phyloP scores from a whole-genome alignment of 208 protist genomes.

The Tritrichomonas musculus region DNA sequence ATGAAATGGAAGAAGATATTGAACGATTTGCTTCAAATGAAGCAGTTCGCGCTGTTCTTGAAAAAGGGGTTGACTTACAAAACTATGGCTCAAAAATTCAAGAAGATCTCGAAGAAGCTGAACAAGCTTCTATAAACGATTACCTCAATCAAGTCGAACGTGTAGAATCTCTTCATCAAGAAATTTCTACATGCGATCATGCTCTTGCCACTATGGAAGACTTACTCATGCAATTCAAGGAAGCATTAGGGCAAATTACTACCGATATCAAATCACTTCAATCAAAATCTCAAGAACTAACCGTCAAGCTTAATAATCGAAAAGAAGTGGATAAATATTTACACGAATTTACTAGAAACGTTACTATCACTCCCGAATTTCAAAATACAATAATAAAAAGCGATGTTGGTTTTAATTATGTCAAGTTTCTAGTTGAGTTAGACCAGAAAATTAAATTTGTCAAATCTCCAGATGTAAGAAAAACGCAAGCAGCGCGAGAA shows the following conservation, averaged over 20 bases:
- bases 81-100: not conserved
- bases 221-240: not conserved
- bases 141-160: not conserved
- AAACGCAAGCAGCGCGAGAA: not conserved
- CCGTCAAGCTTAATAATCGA: not conserved
- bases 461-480: not conserved
- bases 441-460: not conserved
- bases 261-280: not conserved
- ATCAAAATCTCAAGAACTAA: not conserved
- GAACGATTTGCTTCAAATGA: not conserved
- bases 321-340: not conserved
- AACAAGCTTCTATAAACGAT: not conserved
- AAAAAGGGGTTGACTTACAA: conserved; percentile 7
- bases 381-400: not conserved
- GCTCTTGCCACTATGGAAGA: not conserved
- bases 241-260: not conserved
- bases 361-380: not conserved
- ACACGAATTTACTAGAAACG: not conserved
- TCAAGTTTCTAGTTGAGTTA: not conserved
- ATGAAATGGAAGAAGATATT: conserved; percentile 31
- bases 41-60: not conserved
- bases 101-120: not conserved
- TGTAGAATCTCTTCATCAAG: not conserved
- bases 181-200: not conserved
- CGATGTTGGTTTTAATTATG: not conserved